Evolutionary conservation across 1,284 basidiomycete genomes (phyloP).

Genomic region (Amylostereum areolatum): DNA sequence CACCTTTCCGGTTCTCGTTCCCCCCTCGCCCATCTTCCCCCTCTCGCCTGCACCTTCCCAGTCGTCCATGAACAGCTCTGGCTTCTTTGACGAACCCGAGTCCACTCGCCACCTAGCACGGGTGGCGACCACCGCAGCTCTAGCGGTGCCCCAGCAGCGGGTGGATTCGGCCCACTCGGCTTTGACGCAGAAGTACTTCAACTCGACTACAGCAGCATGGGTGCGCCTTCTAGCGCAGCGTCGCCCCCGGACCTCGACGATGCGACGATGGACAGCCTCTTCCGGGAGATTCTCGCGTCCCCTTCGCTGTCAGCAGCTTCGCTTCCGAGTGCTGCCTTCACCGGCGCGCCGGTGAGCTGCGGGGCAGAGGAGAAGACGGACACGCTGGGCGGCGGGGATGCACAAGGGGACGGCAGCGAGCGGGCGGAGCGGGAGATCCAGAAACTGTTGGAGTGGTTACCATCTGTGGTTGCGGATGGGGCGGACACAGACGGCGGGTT

Average conservation of each 20-base stretch:
- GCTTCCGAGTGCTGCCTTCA: constrained; percentile 21
- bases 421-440: constrained; percentile 56
- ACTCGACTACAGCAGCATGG: not conserved
- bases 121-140: constrained; percentile 72
- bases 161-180: constrained; percentile 45
- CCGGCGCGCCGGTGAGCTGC: constrained; percentile 15
- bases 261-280: constrained; percentile 54
- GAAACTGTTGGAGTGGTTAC: constrained; percentile 50
- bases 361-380: constrained; percentile 7
- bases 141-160: constrained; percentile 82
- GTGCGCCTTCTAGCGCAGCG: constrained; percentile 10
- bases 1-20: constrained; percentile 26
- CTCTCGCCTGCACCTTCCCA: constrained; percentile 47
- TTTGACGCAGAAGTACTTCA: constrained; percentile 9
- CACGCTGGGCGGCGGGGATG: constrained; percentile 6
- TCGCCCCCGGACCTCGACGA: constrained; percentile 37
- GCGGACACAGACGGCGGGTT: constrained; percentile 14
- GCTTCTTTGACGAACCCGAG: constrained; percentile 35
- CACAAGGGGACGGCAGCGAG: constrained; percentile 19
- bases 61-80: constrained; percentile 27
- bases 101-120: constrained; percentile 92
- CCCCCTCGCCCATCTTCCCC: constrained; percentile 30
- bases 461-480: constrained; percentile 20
- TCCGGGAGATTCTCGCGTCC: constrained; percentile 63
- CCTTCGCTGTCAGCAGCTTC: constrained; percentile 31